Conservation (phyloP, 345 rosid species). For the Streptanthus diversifolius region DNA sequence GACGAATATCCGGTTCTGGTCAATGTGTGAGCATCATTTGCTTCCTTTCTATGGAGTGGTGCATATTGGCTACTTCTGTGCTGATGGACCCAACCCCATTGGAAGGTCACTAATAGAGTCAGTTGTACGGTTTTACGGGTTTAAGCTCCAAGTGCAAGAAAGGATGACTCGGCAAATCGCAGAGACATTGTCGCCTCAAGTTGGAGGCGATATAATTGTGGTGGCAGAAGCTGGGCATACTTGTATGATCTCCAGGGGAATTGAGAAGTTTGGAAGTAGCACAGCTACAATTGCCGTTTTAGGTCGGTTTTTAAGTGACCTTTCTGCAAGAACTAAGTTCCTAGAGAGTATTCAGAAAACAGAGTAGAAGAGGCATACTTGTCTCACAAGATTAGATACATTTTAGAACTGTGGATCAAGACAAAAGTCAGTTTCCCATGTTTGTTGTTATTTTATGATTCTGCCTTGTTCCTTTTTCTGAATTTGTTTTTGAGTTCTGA, state of each 20-base stretch:
- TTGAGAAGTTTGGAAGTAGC: slow-evolving; percentile 47
- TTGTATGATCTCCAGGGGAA: slow-evolving; percentile 83
- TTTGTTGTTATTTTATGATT: not conserved
- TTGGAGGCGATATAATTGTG: slow-evolving; percentile 67
- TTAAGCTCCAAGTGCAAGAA: slow-evolving; percentile 91
- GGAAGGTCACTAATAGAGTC: slow-evolving; percentile 55
- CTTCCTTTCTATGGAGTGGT: slow-evolving; percentile 86
- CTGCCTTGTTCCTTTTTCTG: not conserved
- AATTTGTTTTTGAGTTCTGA: not conserved
- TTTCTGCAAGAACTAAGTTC: not conserved
- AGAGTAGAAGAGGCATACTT: not conserved
- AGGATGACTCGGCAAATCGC: slow-evolving; percentile 79
- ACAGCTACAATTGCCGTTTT: slow-evolving; percentile 7
- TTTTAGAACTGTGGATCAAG: not conserved
- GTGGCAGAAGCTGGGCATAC: slow-evolving; percentile 74
- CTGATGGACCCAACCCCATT: slow-evolving; percentile 42
- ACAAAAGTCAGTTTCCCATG: not conserved
- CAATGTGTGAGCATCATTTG: slow-evolving; percentile 87
- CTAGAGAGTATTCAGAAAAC: slow-evolving; percentile 7
- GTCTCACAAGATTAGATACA: not conserved
- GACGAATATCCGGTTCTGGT: slow-evolving; percentile 60
- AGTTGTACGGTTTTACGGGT: slow-evolving; percentile 69
- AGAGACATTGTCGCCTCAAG: slow-evolving; percentile 50
- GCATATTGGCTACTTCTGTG: slow-evolving; percentile 63
- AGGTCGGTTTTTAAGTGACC: slow-evolving; percentile 13